Evolutionary conservation across 306 rosid species (phyloP).

Genomic region (Astragalus membranaceus): DNA sequence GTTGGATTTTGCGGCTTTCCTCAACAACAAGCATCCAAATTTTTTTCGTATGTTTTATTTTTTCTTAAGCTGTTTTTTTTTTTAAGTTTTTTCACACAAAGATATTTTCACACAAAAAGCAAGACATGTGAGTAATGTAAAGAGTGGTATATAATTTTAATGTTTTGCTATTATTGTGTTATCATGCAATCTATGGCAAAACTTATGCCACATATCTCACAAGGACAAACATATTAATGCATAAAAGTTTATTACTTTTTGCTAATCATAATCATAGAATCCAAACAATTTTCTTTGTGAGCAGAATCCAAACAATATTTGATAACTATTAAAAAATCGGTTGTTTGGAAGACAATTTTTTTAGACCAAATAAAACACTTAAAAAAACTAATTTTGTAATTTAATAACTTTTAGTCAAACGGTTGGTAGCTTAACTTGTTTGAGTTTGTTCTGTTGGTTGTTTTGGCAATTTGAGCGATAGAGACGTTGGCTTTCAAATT

Average conservation of each 20-base stretch:
- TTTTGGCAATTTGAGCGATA: no score
- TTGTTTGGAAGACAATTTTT: not conserved
- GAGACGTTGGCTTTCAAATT: no score
- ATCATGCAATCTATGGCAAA: not conserved
- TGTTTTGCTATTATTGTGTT: not conserved
- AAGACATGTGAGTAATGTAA: not conserved
- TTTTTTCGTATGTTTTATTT: not conserved
- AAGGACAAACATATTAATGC: not conserved
- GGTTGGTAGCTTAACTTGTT: no score
- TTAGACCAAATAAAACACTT: not conserved
- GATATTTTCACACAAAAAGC: not conserved
- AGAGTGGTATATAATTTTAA: not conserved
- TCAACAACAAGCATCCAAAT: conserved; percentile 42
- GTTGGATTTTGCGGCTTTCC: conserved; percentile 47
- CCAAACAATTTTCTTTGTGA: not conserved
- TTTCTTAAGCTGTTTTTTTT: not conserved
- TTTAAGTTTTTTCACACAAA: not conserved
- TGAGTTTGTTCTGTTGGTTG: no score
- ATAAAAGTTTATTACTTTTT: not conserved
- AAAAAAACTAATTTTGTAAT: no score
- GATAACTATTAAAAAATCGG: not conserved
- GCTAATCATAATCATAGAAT: not conserved
- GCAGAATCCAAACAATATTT: not conserved
- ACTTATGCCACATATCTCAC: not conserved
- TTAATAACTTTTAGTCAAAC: no score